Evolutionary conservation across 768 basidiomycete genomes (phyloP).

Genomic region (Tubosaeta sp.): DNA sequence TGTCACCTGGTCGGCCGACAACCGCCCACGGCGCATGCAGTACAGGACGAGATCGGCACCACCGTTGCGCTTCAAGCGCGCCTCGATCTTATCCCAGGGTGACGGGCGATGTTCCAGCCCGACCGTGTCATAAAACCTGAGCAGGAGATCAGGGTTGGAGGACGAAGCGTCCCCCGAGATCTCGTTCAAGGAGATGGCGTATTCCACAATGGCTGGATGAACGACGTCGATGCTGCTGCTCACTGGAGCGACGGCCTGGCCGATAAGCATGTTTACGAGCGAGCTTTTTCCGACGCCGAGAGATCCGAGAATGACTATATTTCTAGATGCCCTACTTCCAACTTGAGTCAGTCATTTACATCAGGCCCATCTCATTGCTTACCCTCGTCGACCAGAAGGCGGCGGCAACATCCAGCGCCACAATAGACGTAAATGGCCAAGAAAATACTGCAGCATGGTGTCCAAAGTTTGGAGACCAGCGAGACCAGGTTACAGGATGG

Average conservation of each 20-base stretch:
- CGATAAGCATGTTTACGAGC: conserved; percentile 36
- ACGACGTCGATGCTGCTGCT: conserved; percentile 19
- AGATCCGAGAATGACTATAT: conserved; percentile 22
- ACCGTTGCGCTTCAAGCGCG: conserved; percentile 10
- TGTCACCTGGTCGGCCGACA: conserved; percentile 25
- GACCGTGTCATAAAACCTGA: conserved; percentile 17
- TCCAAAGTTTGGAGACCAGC: background rate
- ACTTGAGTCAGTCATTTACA: background rate
- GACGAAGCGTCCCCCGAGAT: background rate
- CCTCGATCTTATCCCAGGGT: conserved; percentile 12
- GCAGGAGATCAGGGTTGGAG: background rate
- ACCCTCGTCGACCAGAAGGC: conserved; percentile 2
- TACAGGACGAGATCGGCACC: conserved; percentile 30
- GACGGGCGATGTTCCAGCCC: conserved; percentile 17
- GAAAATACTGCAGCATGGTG: background rate
- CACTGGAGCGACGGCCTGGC: conserved; percentile 20
- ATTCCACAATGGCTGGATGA: conserved; percentile 12
- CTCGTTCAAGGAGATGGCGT: conserved; percentile 4
- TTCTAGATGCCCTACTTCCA: conserved; percentile 2
- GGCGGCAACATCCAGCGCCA: background rate
- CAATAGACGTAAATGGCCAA: background rate
- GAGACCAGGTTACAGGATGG: background rate
- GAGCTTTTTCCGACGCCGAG: conserved; percentile 37
- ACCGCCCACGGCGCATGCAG: conserved; percentile 34
- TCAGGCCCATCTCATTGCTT: background rate